Evolutionary conservation across 2,329 filamentous ascomycete genomes (phyloP).

Genomic region (Fusarium sp.): DNA sequence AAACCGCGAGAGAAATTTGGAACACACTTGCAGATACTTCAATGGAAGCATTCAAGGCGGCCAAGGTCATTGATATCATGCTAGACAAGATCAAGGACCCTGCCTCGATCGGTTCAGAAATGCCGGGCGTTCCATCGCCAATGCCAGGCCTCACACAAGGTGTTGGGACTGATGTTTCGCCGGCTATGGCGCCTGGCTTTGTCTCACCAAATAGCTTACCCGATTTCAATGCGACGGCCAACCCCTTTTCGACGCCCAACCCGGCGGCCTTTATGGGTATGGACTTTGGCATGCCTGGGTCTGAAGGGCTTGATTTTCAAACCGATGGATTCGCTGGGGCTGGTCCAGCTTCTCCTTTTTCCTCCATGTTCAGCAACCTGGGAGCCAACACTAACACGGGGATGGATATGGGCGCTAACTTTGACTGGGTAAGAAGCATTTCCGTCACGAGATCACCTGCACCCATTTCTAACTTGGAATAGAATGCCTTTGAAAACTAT

Average conservation of each 20-base stretch:
- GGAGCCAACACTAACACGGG: constrained; percentile 42
- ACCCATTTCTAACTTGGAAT: constrained; percentile 38
- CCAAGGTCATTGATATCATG: constrained; percentile 83
- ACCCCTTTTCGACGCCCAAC: constrained; percentile 50
- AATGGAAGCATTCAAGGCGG: constrained; percentile 91
- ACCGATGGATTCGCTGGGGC: constrained; percentile 43
- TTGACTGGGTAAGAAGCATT: constrained; percentile 64
- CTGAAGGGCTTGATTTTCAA: constrained; percentile 45
- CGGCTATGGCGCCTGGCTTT: constrained; percentile 40
- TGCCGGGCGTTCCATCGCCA: constrained; percentile 24
- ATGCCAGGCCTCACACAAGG: constrained; percentile 47
- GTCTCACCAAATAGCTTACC: constrained; percentile 40
- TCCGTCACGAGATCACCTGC: background rate
- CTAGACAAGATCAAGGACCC: constrained; percentile 73
- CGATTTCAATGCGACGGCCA: constrained; percentile 41
- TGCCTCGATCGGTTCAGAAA: constrained; percentile 4
- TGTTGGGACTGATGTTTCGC: constrained; percentile 50
- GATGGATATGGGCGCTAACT: constrained; percentile 59
- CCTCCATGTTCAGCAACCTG: constrained; percentile 62
- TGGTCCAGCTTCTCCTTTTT: constrained; percentile 56
- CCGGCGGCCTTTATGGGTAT: constrained; percentile 54
- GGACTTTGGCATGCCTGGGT: constrained; percentile 52
- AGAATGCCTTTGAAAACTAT: constrained; percentile 67
- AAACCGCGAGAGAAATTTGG: constrained; percentile 82
- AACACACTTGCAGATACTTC: constrained; percentile 78